Evolutionary conservation across 163 green algal species (phyloP), one percentile per base, ranked within the genome.

Genomic region (Coccomyxa subellipsoidea): DNA sequence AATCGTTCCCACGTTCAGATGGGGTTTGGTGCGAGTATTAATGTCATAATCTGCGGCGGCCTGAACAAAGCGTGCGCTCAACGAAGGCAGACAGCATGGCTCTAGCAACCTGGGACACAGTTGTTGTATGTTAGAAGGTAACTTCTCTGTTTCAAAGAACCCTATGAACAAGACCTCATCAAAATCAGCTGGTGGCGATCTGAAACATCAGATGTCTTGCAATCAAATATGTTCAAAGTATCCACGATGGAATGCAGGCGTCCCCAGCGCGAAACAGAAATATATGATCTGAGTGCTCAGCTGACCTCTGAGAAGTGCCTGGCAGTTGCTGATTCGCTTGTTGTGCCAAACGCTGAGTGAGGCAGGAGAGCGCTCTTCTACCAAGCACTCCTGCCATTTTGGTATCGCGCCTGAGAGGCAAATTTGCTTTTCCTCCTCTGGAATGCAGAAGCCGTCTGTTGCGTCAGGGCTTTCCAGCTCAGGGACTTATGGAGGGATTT

Each of bases 1-100:
- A 73, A 99, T 99, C 4, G 97, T 99, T 37, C 97, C 97, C 29
- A 99, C 93, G 84, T 99, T 99, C 34, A 99, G 76, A 85, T 99
- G 97, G 7, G 95, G 96, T 89, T 99, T 99, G 38, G 88, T 94
- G 54, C 96, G 89, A 18, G 76, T 81, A 31, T 87, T 87, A 76
- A 87, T 87, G 76, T 87, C 83, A 81, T 87, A 87, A 10, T 76
- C 83, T 25, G 70, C 38, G 8, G 38, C 73, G 35, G 83, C 83
- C n/a, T 75, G 66, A 36, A 35, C 76, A 35, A 66, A 31, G 23
- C 38, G 37, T 31, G 69, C 76, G 76, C 72, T 78, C 35, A 47
- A 34, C 15, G 72, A 78, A 53, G 72, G 72, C 21, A 78, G 72
- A 78, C 2, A 31, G 27, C 38, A 80, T 37, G 38, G 76, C 38